Evolutionary conservation across 192 early-diverging fungal genomes (phyloP), one percentile per base, ranked within the genome.

Genomic region (Coemansia sp.): DNA sequence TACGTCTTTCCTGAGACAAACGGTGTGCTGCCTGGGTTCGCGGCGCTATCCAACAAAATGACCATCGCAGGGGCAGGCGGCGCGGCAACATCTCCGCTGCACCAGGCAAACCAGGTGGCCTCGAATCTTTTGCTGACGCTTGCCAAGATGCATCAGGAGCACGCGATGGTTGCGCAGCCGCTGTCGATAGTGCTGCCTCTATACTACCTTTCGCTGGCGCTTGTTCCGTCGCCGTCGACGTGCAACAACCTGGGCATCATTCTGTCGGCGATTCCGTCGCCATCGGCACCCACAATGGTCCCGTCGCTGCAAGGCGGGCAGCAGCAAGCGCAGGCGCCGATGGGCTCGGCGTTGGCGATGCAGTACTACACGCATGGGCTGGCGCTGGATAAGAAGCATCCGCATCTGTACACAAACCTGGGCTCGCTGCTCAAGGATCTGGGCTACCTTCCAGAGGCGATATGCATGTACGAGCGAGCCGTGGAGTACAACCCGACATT

Each of bases 341-440:
- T 90, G 45, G 92, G 94, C 14, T 84, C 91, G n/a, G 87, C 88
- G 35, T 78, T 95, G 48, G 90, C 94, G 0, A 84, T 94, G 59
- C 85, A 90, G 76, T 96, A 91, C 84, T 96, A 96, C 73, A 89
- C 91, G 66, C 89, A 93, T 63, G 95, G 95, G 12, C 85, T 96
- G 46, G 81, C 81, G 43, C 84, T 95, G 21, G 94, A 97, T 60
- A 84, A 85, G 35, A 83, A 85, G 35, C 95, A 97, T 64, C 92
- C 93, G 48, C 95, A 97, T 68, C 76, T 97, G 45, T 94, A 92
- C 84, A 97, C 95, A n/a, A 97, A 97, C 69, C 82, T 97, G 30
- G 95, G 95, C 4, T 95, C 92, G 26, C 82, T 95, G 20, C 85
- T 95, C 26, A 97, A 97, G 77, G 95, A 97, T 66, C 87, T 91